Percentiles rank a stretch among this genome's conserved stretches.
Evolutionary conservation across 345 rosid species (phyloP).

Genomic region (Erodium maritimum): DNA sequence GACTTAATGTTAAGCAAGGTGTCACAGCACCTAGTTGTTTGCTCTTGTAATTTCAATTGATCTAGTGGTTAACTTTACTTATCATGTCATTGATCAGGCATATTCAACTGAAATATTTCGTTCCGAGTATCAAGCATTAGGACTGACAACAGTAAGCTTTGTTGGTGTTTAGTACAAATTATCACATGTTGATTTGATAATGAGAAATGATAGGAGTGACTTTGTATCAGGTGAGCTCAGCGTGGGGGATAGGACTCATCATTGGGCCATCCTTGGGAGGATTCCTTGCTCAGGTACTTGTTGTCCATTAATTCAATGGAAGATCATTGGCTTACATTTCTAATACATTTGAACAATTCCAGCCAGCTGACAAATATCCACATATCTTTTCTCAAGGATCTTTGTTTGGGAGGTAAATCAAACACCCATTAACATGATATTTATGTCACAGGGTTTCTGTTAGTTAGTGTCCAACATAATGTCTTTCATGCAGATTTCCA

Average conservation of each 20-base stretch:
- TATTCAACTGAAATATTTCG: constrained; percentile 68
- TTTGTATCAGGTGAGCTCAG: constrained; percentile 60
- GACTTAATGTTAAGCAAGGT: no score
- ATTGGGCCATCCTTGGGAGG: constrained; percentile 97
- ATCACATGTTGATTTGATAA: not conserved
- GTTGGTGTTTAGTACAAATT: not conserved
- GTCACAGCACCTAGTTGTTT: not conserved
- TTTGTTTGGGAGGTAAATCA: constrained; percentile 52
- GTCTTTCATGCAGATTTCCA: constrained; percentile 54
- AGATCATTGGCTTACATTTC: not conserved
- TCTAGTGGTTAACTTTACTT: not conserved
- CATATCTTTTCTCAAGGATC: constrained; percentile 50
- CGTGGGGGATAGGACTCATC: constrained; percentile 95
- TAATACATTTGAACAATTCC: constrained; percentile 1
- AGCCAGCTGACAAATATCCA: constrained; percentile 90
- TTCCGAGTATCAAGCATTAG: constrained; percentile 68
- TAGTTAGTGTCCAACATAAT: not conserved
- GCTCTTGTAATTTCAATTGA: no score
- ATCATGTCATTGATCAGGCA: constrained; percentile 39
- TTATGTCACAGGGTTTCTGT: not conserved
- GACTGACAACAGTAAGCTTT: constrained; percentile 65
- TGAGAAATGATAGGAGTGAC: not conserved
- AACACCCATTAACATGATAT: not conserved
- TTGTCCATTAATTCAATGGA: no score
- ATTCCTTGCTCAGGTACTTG: constrained; percentile 75